Percentiles rank a stretch among this genome's conserved stretches.
These are phyloP conservation scores for Handroanthus guayacan DNA, from an alignment of 257 asterid genomes.

Conservation along the genomic window DNA sequence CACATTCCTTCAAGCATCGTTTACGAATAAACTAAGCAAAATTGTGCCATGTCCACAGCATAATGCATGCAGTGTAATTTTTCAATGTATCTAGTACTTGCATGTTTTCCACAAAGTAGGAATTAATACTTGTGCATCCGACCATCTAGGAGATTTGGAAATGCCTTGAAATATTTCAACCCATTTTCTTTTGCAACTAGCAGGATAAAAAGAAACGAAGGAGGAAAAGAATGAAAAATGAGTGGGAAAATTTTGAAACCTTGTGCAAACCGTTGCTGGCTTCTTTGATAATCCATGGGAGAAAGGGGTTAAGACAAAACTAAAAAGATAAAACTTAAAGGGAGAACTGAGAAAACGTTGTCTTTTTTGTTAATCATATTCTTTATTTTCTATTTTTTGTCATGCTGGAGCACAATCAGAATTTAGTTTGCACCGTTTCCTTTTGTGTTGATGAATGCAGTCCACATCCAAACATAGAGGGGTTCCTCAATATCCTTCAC, in stretches of 20 bases:
- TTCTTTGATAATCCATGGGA: too few species aligned
- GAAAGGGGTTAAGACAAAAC: too few species aligned
- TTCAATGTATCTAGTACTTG: neutral
- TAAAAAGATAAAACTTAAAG: too few species aligned
- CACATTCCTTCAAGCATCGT: constrained; percentile 16
- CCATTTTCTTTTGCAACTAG: neutral
- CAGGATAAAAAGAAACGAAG: too few species aligned
- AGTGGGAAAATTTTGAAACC: too few species aligned
- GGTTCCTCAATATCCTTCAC: neutral
- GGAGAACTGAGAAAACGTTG: too few species aligned
- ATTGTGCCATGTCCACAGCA: neutral
- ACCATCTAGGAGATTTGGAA: neutral
- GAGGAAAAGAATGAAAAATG: too few species aligned
- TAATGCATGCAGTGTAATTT: neutral
- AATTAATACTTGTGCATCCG: constrained; percentile 15
- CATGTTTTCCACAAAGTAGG: neutral
- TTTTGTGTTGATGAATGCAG: neutral
- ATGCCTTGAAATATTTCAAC: neutral
- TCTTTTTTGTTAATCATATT: neutral
- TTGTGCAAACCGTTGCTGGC: too few species aligned
- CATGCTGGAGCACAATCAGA: constrained; percentile 5
- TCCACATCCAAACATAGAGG: neutral
- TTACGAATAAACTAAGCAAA: neutral
- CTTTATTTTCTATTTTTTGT: neutral
- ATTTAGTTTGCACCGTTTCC: neutral